These are phyloP conservation scores for Cetradonia linearis DNA, from an alignment of 495 filamentous ascomycete species.

Conservation along the genomic window DNA sequence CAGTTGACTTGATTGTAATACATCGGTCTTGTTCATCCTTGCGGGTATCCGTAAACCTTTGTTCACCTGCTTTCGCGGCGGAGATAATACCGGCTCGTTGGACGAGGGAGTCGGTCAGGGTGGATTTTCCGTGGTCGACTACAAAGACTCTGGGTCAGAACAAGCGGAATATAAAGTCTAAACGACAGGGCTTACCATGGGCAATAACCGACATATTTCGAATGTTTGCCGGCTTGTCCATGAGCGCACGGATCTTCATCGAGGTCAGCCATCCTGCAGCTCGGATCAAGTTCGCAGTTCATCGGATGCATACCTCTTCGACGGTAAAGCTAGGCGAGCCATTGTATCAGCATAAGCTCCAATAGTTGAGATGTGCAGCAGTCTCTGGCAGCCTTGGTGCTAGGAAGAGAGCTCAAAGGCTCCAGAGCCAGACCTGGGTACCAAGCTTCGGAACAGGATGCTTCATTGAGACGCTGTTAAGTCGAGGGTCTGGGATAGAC, in stretches of 20 bases:
- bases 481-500: conserved; percentile 36
- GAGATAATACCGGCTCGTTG: conserved; percentile 99
- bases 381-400: not conserved
- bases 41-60: conserved; percentile 93
- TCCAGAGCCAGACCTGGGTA: not conserved
- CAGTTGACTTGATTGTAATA: conserved; percentile 99
- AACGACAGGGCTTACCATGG: conserved; percentile 53
- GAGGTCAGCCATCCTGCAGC: conserved; percentile 25
- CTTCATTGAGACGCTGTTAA: not conserved
- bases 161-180: not conserved
- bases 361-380: not conserved
- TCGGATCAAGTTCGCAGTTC: not conserved
- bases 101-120: conserved; percentile 96
- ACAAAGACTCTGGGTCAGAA: conserved; percentile 14
- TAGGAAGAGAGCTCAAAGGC: not conserved
- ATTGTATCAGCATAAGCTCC: not conserved
- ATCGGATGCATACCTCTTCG: conserved; percentile 59
- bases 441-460: not conserved
- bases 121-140: conserved; percentile 99
- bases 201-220: conserved; percentile 99
- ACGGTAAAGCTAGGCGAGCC: conserved; percentile 78
- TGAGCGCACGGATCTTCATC: conserved; percentile 72
- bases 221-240: conserved; percentile 98
- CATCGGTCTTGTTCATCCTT: conserved; percentile 97
- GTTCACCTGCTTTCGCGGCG: conserved; percentile 90